Percentiles rank a stretch among this genome's conserved stretches.
These are phyloP conservation scores for Grammothele lineata DNA, from an alignment of 768 basidiomycete species.

Conservation along the genomic window DNA sequence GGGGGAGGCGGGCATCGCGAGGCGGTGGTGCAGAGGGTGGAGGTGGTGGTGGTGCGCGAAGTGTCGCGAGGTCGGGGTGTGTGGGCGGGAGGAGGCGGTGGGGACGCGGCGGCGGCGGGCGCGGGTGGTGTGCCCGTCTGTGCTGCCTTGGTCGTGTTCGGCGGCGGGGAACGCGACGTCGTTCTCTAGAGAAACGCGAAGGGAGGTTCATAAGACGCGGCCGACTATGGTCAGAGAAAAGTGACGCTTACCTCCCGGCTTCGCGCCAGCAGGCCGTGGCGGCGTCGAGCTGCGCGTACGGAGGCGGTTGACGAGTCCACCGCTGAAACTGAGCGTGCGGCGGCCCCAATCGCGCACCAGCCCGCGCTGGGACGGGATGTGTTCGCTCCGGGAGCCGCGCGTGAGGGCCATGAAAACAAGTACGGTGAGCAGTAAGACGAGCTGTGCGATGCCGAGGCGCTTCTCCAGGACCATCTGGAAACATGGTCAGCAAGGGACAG, in stretches of 20 bases:
- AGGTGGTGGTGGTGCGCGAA: constrained; percentile 14
- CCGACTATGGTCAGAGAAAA: too few relatives aligned
- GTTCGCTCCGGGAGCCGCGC: constrained; percentile 53
- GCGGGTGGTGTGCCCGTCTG: constrained; percentile 6
- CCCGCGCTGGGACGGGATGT: constrained; percentile 11
- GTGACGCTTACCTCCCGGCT: constrained; percentile 4
- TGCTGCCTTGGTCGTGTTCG: constrained; percentile 6
- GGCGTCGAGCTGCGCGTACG: constrained; percentile 30
- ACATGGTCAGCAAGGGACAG: neutral
- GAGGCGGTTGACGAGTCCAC: constrained; percentile 44
- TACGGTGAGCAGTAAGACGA: constrained; percentile 77
- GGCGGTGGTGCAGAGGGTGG: constrained; percentile 14
- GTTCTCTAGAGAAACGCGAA: constrained; percentile 1
- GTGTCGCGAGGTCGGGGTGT: constrained; percentile 20
- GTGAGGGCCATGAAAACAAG: constrained; percentile 86
- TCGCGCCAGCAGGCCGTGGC: constrained; percentile 4
- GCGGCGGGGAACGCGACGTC: constrained; percentile 17
- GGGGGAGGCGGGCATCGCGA: constrained; percentile 26
- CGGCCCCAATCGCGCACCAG: constrained; percentile 44
- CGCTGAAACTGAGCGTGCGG: constrained; percentile 51
- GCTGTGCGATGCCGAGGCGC: constrained; percentile 82
- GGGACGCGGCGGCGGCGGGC: neutral
- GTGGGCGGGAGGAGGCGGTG: constrained; percentile 10
- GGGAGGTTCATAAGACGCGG: neutral
- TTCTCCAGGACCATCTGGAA: constrained; percentile 80